Evolutionary conservation across 2,329 filamentous ascomycete genomes (phyloP), one percentile per base, ranked within the genome.

Genomic region (Fusarium incarnatum): DNA sequence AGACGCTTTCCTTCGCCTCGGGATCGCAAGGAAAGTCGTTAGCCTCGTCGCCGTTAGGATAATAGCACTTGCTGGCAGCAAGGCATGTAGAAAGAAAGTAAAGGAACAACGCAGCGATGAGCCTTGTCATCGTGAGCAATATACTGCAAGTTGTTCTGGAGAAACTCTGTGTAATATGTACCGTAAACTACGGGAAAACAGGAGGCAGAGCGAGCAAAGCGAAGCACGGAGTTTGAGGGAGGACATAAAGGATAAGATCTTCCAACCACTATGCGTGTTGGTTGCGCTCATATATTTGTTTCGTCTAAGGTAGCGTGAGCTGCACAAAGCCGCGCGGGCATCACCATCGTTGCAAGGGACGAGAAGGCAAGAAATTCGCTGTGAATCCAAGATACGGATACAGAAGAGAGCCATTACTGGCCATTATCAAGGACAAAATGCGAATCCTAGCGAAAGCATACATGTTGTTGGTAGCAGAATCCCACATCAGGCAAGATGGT

Each of bases 21-120:
- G 63, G 60, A 41, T 75, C 71, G 22, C 65, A 74, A 46, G 72
- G 72, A 20, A 46, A 58, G 25, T 66, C 73, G 1, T 25, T 28
- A 8, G 73, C 25, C 45, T 70, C 30, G 3, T 52, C 40, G 13
- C 66, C 68, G 12, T 73, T 74, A 4, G 70, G 71, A 28, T 74
- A 75, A 25, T 72, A 73, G 15, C 69, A 73, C 8, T 64, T 46
- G 30, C 42, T 57, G 10, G 69, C 57, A 13, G 67, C 56, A 37
- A 68, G 30, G 18, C 53, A 50, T 16, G 16, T 27, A 6, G 45
- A 56, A 2, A 62, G 30, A 11, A n/a, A 66, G 12, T 13, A 62
- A n/a, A 72, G n/a, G 12, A 64, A 56, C 2, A 64, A 45, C 12
- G 46, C 8, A 28, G 20, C 54, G 22, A 54, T 48, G 50, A 56